Base-by-base conservation (phyloP, 2,329 filamentous ascomycete genomes). In the Sporothrix brunneoviolacea region DNA sequence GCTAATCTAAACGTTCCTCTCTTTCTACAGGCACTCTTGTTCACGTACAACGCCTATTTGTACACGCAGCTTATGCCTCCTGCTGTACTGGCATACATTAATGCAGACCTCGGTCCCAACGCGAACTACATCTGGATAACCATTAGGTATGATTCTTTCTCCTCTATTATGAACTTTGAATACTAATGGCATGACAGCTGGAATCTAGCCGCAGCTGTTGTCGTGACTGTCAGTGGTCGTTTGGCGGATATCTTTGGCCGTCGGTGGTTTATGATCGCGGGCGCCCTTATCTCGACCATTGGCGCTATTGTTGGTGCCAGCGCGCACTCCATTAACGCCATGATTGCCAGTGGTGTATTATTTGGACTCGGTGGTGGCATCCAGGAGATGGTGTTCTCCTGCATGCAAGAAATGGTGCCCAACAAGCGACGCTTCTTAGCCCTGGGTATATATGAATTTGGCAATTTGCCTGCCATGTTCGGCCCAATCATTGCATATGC, bases 181-280 rank as follows among this genome's bases (percentile, higher is more conserved):
- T n/a, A n/a, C n/a, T n/a, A n/a, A n/a, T n/a, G n/a, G n/a, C n/a
- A n/a, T n/a, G n/a, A 16, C 13, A 53, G 47, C 18, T 50, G 47
- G 51, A 53, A 53, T 15, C n/a, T 53, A 3, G 38, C 21, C 2
- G 51, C 51, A 3, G 51, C 51, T 4, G 47, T 53, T 10, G 16
- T 53, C 4, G 47, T 53, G 12, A 53, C 51, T 2, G 19, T 50
- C 16, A 47, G 51, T 27, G 62, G 64, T 15, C 61, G 68, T 22
- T 58, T 70, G 10, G 65, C 65, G 2, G 68, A 70, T 52, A 67
- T 70, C 24, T 68, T 68, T 35, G 67, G 67, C 7, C 55, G 65
- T 15, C 61, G 66, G 27, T 68, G 61, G 55, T 68, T 69, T 51
- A 58, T 68, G 42, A 59, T 68, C 21, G 57, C 60, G 5, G 68